Conservation (phyloP, 371 early-diverging fungal species). For the Dinochytrium kinnereticum region DNA sequence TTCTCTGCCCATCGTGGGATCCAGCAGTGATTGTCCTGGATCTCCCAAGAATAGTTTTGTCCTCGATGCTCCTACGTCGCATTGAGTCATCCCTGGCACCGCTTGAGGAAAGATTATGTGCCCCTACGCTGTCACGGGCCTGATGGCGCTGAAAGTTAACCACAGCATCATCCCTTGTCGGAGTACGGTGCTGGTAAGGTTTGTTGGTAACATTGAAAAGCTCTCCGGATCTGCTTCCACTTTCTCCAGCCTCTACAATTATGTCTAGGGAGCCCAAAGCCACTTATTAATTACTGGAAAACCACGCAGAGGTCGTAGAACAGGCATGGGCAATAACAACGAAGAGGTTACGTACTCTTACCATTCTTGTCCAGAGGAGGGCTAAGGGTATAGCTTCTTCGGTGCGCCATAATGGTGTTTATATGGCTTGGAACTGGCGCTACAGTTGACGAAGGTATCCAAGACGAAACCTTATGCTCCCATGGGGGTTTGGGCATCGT, state of each 20-base stretch:
- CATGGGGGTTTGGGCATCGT: conserved; percentile 36
- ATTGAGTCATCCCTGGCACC: background rate
- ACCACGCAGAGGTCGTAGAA: too few relatives aligned
- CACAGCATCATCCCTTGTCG: background rate
- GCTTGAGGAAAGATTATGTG: background rate
- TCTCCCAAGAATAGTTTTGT: background rate
- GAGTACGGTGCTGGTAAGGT: background rate
- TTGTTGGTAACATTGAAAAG: background rate
- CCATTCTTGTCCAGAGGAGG: too few relatives aligned
- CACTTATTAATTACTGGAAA: too few relatives aligned
- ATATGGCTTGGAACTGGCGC: background rate
- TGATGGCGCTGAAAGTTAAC: background rate
- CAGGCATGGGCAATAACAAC: too few relatives aligned
- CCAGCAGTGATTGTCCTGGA: background rate
- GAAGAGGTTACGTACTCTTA: too few relatives aligned
- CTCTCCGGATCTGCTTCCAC: background rate
- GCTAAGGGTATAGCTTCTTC: too few relatives aligned
- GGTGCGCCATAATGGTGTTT: background rate
- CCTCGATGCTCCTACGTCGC: background rate
- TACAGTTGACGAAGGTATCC: background rate
- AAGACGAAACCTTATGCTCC: background rate
- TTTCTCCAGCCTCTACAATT: background rate
- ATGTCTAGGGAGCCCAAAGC: too few relatives aligned
- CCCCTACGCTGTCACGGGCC: background rate
- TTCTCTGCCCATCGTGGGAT: background rate